A percentile compares a stretch with the other conserved stretches of the same genome.
phyloP scores from a whole-genome alignment of 2,329 filamentous ascomycete species.

The Fonsecaea pedrosoi region DNA sequence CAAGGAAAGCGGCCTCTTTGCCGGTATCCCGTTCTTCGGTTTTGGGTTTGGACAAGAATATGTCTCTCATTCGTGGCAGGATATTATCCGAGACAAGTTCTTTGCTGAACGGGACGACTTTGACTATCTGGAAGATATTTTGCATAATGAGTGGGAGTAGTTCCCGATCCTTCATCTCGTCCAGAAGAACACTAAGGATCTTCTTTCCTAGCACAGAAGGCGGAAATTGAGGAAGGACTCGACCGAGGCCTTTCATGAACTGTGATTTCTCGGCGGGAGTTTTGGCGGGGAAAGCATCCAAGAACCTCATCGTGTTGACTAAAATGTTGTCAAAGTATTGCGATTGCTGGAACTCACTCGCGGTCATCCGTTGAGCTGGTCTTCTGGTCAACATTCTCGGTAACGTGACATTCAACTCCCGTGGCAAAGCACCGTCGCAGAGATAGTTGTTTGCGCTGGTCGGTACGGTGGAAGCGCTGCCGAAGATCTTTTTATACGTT shows the following conservation, averaged over 20 bases:
- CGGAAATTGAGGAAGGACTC: constrained; percentile 89
- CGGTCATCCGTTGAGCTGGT: constrained; percentile 84
- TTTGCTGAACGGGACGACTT: constrained; percentile 75
- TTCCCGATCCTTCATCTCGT: constrained; percentile 92
- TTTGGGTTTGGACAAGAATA: constrained; percentile 69
- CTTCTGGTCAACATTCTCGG: constrained; percentile 85
- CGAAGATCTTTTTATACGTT: constrained; percentile 83
- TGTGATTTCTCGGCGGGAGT: constrained; percentile 87
- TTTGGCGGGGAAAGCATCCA: constrained; percentile 90
- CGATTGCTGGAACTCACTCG: constrained; percentile 90
- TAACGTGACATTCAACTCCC: constrained; percentile 78
- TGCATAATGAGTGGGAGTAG: constrained; percentile 83
- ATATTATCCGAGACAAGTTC: constrained; percentile 84
- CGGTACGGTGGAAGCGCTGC: constrained; percentile 78
- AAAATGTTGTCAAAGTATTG: constrained; percentile 97
- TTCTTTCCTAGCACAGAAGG: constrained; percentile 95
- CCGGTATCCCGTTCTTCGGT: constrained; percentile 76
- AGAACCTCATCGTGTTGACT: constrained; percentile 92
- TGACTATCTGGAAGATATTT: constrained; percentile 89
- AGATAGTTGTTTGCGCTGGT: constrained; percentile 84
- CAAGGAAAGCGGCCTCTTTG: constrained; percentile 88
- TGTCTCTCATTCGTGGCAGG: constrained; percentile 81
- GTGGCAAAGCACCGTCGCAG: constrained; percentile 77
- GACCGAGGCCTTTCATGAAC: constrained; percentile 86
- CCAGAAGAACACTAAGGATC: constrained; percentile 82